Conservation (phyloP, 805 yeast genomes). For the Torulaspora quercuum region DNA sequence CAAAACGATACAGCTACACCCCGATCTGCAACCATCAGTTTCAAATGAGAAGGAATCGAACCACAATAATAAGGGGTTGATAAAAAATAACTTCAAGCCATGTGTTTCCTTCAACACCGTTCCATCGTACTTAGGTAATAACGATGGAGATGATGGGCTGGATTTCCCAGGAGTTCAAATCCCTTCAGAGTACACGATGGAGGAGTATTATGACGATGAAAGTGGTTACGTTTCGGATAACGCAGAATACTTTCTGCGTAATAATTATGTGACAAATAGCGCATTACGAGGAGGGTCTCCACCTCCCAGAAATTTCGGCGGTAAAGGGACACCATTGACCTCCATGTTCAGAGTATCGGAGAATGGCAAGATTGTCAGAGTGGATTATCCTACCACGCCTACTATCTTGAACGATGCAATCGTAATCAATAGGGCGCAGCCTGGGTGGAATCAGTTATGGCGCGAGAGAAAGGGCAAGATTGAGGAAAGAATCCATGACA, state of each 20-base stretch:
- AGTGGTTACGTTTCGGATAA: conserved; percentile 16
- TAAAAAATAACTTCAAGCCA: conserved; percentile 17
- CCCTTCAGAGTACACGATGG: conserved; percentile 32
- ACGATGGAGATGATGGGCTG: conserved; percentile 19
- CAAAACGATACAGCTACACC: conserved; percentile 15
- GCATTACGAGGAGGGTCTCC: conserved; percentile 15
- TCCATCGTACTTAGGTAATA: conserved; percentile 26
- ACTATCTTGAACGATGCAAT: conserved; percentile 32
- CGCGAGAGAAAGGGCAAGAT: conserved; percentile 17
- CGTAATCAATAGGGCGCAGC: conserved; percentile 28
- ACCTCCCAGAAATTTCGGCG: conserved; percentile 8
- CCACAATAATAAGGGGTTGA: conserved; percentile 1
- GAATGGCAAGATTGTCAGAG: conserved; percentile 34
- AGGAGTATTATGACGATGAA: conserved; percentile 36
- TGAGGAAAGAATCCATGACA: conserved; percentile 22
- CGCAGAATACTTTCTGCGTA: conserved; percentile 17
- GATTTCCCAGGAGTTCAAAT: conserved; percentile 31
- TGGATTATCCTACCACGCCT: conserved; percentile 38
- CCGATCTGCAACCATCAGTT: conserved; percentile 2
- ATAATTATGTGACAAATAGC: conserved; percentile 15
- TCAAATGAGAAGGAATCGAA: background rate
- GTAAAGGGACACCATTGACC: conserved; percentile 8
- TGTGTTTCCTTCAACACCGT: conserved; percentile 38
- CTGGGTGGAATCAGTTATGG: conserved; percentile 28
- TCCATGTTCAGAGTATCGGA: conserved; percentile 27